A percentile compares a stretch with the other conserved stretches of the same genome.
phyloP scores from a whole-genome alignment of 352 stramenopile species.

The Thalassiosira livingstoniorum region DNA sequence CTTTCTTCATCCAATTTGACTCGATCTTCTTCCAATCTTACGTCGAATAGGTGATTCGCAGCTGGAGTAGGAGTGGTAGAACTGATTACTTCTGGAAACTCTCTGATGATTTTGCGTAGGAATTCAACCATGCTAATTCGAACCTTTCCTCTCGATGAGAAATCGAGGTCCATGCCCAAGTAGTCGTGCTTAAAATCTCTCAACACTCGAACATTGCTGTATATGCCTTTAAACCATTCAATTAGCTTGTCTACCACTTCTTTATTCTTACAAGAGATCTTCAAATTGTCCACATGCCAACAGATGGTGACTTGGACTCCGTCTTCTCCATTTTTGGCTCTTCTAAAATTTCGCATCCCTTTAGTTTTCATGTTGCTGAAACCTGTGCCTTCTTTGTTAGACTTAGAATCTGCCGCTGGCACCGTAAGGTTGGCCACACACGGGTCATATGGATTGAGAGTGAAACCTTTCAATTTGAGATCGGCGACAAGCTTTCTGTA shows the following conservation, averaged over 20 bases:
- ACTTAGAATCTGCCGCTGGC: no score
- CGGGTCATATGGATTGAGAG: not conserved
- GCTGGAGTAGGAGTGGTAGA: not conserved
- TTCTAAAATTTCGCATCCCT: no score
- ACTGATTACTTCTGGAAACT: not conserved
- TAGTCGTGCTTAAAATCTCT: not conserved
- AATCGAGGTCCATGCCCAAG: not conserved
- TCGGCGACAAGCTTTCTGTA: not conserved
- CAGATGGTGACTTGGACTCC: not conserved
- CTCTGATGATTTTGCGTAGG: not conserved
- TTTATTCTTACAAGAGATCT: not conserved
- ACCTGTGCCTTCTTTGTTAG: no score
- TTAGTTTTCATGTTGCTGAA: no score
- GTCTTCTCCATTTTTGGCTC: not conserved
- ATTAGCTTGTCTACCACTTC: not conserved
- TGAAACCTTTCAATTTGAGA: not conserved
- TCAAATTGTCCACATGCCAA: not conserved
- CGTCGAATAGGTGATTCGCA: not conserved
- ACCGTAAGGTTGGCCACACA: not conserved
- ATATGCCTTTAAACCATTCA: not conserved
- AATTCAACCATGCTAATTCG: not conserved
- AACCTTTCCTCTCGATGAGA: not conserved
- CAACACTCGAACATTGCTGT: not conserved
- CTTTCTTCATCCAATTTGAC: not conserved
- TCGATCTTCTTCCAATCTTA: not conserved